These are phyloP conservation scores for Gleditsia sinensis DNA, from an alignment of 306 rosid genomes.

Conservation along the genomic window DNA sequence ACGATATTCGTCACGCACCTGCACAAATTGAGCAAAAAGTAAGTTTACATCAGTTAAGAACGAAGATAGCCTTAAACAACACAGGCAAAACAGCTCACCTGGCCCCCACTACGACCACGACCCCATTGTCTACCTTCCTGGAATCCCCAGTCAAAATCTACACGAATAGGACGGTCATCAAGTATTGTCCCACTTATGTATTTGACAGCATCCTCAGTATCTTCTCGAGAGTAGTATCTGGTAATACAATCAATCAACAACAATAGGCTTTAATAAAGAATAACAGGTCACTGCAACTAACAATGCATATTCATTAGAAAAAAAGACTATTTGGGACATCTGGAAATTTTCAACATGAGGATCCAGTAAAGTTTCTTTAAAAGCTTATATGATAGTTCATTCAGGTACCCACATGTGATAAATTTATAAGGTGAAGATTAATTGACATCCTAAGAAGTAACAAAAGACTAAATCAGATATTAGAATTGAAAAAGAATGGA, in stretches of 20 bases:
- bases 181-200: slow-evolving; percentile 95
- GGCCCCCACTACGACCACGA: slow-evolving; percentile 99
- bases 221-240: slow-evolving; percentile 92
- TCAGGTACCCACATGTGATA: neutral
- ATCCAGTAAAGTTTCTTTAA: neutral
- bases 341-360: neutral
- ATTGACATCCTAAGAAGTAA: neutral
- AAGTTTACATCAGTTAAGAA: slow-evolving; percentile 21
- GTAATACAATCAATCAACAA: slow-evolving; percentile 14
- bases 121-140: slow-evolving; percentile 99
- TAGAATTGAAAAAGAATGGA: neutral
- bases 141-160: slow-evolving; percentile 99
- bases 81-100: slow-evolving; percentile 48
- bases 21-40: slow-evolving; percentile 32
- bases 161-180: slow-evolving; percentile 99
- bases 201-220: slow-evolving; percentile 93
- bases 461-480: neutral
- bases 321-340: neutral
- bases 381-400: neutral
- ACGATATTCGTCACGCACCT: slow-evolving; percentile 99
- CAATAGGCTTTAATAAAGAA: neutral
- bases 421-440: neutral
- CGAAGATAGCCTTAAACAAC: slow-evolving; percentile 8
- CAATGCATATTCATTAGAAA: slow-evolving; percentile 4
- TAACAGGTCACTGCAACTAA: slow-evolving; percentile 9